Evolutionary conservation across 306 rosid species (phyloP), one percentile per base, ranked within the genome.

Genomic region (Cicer judaicum): DNA sequence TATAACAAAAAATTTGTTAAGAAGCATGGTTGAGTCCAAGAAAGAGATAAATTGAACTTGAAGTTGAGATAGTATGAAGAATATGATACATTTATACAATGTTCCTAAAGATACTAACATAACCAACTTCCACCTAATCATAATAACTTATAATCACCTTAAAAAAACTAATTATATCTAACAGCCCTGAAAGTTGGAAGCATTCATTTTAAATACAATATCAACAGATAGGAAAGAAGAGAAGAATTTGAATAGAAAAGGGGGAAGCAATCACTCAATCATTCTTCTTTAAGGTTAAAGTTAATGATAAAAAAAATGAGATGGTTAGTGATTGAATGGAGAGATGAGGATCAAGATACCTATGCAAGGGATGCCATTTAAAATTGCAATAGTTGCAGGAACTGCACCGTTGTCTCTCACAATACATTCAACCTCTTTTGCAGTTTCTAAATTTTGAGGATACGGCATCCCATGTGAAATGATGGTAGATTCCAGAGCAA

Each of bases 381-480:
- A 82, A 84, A 93, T 91, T 41, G 98, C 98, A 76, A 91, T 68
- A 77, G 98, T 93, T 36, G 98, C 98, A 49, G 98, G 97, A 89
- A 91, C 91, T 14, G 98, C 96, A 52, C 97, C 97, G 2, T 89
- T 89, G 64, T 80, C 78, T 76, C 92, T 88, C 63, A 93, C 91
- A 34, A 88, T 79, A 12, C 85, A 80, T 77, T 93, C 98, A 29
- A 93, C 94, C 80, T 89, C 90, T 84, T 73, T 88, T 2, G 97
- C 98, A 16, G 97, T 93, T 80, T 88, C 87, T 79, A 91, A 79
- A 86, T 91, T 93, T 73, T 87, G 87, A 18, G 98, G 97, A 88
- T 89, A 91, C 11, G 98, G 98, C 97, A 93, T 93, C 76, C 98
- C 97, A 68, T 93, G 97, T 18, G 97, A 91, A 77, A 93, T 89